Conservation (phyloP, 306 rosid genomes). For the Pachyrhizus erosus region DNA sequence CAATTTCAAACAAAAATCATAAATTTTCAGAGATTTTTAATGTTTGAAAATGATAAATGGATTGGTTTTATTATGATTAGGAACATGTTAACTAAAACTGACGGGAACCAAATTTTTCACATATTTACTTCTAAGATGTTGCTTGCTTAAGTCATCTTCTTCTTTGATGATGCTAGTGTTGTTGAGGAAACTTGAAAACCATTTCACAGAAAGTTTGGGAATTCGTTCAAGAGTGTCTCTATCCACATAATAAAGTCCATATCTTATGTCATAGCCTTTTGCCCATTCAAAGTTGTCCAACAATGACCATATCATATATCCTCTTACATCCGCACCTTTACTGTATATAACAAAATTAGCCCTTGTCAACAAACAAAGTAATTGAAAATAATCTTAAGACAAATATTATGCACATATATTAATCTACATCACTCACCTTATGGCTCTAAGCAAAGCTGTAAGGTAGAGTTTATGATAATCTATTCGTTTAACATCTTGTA, state of each 20-base stretch:
- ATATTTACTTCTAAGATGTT: constrained; percentile 3
- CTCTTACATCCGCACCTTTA: constrained; percentile 76
- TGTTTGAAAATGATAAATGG: too few species aligned
- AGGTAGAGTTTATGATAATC: constrained; percentile 64
- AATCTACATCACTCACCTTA: constrained; percentile 51
- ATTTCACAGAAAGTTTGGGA: constrained; percentile 65
- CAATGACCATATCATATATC: constrained; percentile 71
- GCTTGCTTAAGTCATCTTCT: background rate
- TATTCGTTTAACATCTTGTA: constrained; percentile 58
- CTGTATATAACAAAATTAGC: constrained; percentile 35
- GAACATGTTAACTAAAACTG: too few species aligned
- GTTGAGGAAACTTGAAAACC: constrained; percentile 64
- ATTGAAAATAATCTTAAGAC: too few species aligned
- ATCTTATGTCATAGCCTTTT: constrained; percentile 51
- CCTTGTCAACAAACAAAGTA: constrained; percentile 1
- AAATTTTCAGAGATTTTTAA: too few species aligned
- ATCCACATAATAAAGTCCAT: constrained; percentile 67
- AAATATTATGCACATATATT: too few species aligned
- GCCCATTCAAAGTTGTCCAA: too few species aligned
- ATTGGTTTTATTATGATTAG: too few species aligned
- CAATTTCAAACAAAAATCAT: too few species aligned
- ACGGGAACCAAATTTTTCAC: background rate
- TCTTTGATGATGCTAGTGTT: background rate
- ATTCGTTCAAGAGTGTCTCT: constrained; percentile 52
- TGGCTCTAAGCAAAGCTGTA: constrained; percentile 55